These are phyloP conservation scores for Rosa lucieae DNA, from an alignment of 306 rosid genomes.

Conservation along the genomic window DNA sequence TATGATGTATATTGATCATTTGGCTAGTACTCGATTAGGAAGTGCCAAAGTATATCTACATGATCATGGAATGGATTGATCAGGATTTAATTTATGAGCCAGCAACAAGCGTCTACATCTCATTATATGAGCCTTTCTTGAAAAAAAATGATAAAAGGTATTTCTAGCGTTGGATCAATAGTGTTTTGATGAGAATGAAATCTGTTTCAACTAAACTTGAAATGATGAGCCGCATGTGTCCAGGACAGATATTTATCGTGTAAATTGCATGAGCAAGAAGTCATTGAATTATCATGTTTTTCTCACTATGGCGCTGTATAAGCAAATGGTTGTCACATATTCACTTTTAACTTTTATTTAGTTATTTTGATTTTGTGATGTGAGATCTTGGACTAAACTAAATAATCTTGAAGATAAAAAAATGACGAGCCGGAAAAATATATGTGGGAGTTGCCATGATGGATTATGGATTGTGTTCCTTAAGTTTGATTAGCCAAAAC, in stretches of 20 bases:
- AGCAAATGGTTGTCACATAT: background rate
- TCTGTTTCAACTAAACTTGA: background rate
- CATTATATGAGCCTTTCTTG: background rate
- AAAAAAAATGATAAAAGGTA: background rate
- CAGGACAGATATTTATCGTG: background rate
- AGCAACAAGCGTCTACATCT: background rate
- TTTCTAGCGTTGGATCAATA: background rate
- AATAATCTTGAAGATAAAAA: too few species aligned
- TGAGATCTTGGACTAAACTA: background rate
- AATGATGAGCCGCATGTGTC: background rate
- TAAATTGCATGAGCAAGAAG: background rate
- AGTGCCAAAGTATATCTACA: background rate
- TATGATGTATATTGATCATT: too few species aligned
- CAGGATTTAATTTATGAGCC: background rate
- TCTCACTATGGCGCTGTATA: too few species aligned
- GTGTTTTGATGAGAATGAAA: background rate
- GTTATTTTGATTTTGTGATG: background rate
- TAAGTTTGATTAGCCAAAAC: too few species aligned
- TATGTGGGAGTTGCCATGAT: too few species aligned
- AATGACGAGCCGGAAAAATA: too few species aligned
- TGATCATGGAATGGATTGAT: background rate
- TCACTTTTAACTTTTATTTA: too few species aligned
- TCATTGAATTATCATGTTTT: background rate
- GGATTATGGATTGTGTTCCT: too few species aligned
- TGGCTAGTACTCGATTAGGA: background rate